phyloP scores from a whole-genome alignment of 169 alveolate genomes.

The Perkinsus olseni region DNA sequence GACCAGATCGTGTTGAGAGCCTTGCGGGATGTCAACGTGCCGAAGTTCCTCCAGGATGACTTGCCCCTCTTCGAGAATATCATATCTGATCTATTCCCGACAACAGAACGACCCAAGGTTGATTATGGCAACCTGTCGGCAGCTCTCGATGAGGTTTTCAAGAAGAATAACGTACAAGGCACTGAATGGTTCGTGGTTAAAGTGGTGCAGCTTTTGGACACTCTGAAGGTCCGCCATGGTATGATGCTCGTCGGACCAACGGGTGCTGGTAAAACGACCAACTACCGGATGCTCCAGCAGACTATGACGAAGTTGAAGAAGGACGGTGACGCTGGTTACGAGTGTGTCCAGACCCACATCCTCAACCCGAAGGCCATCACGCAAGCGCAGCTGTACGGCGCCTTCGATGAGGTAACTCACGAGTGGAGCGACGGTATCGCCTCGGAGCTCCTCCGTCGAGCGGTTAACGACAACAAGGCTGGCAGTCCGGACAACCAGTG shows the following conservation, averaged over 20 bases:
- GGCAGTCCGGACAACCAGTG: constrained; percentile 63
- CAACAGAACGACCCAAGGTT: constrained; percentile 68
- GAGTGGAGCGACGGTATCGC: constrained; percentile 83
- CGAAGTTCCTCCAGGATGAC: constrained; percentile 87
- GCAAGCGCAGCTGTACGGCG: constrained; percentile 72
- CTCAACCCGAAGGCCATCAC: constrained; percentile 76
- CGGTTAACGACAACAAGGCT: constrained; percentile 54
- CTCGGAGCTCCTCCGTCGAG: constrained; percentile 52
- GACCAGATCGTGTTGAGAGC: constrained; percentile 80
- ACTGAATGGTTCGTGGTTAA: constrained; percentile 66
- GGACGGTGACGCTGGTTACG: constrained; percentile 55
- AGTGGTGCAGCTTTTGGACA: constrained; percentile 81
- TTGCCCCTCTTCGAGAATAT: constrained; percentile 86
- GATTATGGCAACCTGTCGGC: constrained; percentile 70
- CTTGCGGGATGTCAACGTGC: constrained; percentile 85
- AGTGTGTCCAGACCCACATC: constrained; percentile 49
- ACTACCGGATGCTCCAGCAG: constrained; percentile 54
- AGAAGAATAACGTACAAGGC: constrained; percentile 63
- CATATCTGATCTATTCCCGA: constrained; percentile 86
- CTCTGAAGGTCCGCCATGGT: constrained; percentile 88
- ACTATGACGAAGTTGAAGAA: constrained; percentile 38
- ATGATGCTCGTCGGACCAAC: constrained; percentile 91
- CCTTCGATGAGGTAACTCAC: constrained; percentile 67
- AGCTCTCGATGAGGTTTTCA: constrained; percentile 46
- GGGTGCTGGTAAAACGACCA: constrained; percentile 81